Evolutionary conservation across 2,329 filamentous ascomycete genomes (phyloP), one percentile per base, ranked within the genome.

Genomic region (Metarhizium robertsii): DNA sequence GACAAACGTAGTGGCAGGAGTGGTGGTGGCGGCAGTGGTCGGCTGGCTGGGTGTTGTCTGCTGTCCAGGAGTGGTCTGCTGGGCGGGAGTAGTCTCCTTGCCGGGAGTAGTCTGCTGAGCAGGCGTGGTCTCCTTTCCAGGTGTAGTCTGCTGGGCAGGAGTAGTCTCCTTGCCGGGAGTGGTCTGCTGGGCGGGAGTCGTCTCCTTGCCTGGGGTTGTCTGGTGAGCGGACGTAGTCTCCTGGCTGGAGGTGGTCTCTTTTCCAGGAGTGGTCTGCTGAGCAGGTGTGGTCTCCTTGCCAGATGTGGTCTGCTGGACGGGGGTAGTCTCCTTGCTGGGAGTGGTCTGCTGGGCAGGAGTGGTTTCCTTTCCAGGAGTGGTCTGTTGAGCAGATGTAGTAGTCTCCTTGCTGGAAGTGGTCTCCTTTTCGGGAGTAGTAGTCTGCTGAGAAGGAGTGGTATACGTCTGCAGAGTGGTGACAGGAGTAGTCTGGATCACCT

Each of bases 1-100:
- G 53, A 64, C 59, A 53, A 61, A 61, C 40, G 59, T 60, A 25
- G 59, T 55, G 8, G 49, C n/a, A 34, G 16, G 58, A 55, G 29
- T 57, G 34, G 38, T 47, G 36, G 32, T 43, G 29, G 55, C 38
- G 38, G 38, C 5, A 51, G 56, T 53, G 13, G 54, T 55, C 43
- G 54, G 38, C 18, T 43, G 29, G 16, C 48, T 53, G 34, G 58
- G 49, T 25, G 53, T 51, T 38, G 32, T 46, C 7, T 40, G 50
- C 16, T 4, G 42, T 14, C 16, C 53, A 32, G 56, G 38, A 46
- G 55, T 51, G 2, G 52, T 53, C 36, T 56, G 20, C 20, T 20
- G 20, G 20, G 20, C 20, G 20, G 20, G 20, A 46, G 55, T 51
- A 3, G 52, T 53, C 36, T 56, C 38, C 34, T 49, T 25, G 8